Evolutionary conservation across 192 early-diverging fungal genomes (phyloP).

Genomic region (Spizellomyces punctatus): DNA sequence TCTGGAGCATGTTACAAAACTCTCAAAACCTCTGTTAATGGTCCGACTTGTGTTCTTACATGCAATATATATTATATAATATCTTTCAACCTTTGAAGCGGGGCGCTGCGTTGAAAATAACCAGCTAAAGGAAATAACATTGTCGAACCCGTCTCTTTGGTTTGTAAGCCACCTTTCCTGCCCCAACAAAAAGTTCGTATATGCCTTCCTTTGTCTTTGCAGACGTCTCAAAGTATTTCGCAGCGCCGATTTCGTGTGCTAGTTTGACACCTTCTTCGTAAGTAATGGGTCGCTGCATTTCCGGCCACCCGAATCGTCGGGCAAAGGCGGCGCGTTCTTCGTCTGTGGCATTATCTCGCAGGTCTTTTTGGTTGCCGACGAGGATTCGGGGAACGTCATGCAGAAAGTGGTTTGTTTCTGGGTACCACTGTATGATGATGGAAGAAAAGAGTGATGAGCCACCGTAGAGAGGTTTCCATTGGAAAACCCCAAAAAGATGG

Average conservation of each 20-base stretch:
- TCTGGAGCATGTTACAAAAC: too few relatives aligned
- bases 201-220: conserved; percentile 74
- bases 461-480: neutral
- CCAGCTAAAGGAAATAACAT: too few relatives aligned
- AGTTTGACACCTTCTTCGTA: conserved; percentile 62
- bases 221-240: conserved; percentile 84
- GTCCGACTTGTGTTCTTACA: too few relatives aligned
- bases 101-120: too few relatives aligned
- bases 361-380: conserved; percentile 57
- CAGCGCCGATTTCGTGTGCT: conserved; percentile 70
- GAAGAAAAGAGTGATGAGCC: neutral
- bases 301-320: neutral
- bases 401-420: conserved; percentile 83
- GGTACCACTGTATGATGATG: conserved; percentile 64
- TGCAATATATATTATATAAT: too few relatives aligned
- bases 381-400: conserved; percentile 75
- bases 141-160: conserved; percentile 11
- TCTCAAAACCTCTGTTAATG: too few relatives aligned
- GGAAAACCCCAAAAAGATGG: neutral
- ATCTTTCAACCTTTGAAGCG: too few relatives aligned
- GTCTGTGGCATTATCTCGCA: conserved; percentile 38
- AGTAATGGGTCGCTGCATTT: conserved; percentile 8
- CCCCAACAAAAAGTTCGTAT: conserved; percentile 61
- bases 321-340: conserved; percentile 3
- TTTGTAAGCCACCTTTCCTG: conserved; percentile 58